A percentile compares a stretch with the other conserved stretches of the same genome.
These are phyloP conservation scores for Lineolata rhizophorae DNA, from an alignment of 495 filamentous ascomycete genomes.

Conservation along the genomic window DNA sequence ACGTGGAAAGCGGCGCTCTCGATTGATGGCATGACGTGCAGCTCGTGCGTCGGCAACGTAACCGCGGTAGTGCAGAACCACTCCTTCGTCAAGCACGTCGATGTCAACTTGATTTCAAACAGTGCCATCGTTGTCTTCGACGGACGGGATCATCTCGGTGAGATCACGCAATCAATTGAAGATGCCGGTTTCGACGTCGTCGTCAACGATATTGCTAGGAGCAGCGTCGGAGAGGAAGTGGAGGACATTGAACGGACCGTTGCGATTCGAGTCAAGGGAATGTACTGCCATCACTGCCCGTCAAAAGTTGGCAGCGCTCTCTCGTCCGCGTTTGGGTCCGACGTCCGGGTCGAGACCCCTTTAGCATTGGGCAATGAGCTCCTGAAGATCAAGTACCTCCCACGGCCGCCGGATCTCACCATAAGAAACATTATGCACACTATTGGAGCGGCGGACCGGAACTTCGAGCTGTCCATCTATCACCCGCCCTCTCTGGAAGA, in stretches of 20 bases:
- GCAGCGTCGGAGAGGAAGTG: constrained; percentile 1
- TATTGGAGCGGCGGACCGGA: constrained; percentile 39
- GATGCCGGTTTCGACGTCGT: constrained; percentile 59
- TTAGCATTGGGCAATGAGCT: constrained; percentile 37
- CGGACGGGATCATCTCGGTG: constrained; percentile 25
- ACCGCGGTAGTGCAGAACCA: constrained; percentile 38
- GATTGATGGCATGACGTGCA: constrained; percentile 72
- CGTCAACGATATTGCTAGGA: constrained; percentile 26
- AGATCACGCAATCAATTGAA: constrained; percentile 49
- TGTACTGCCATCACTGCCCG: constrained; percentile 78
- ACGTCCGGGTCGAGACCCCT: constrained; percentile 25
- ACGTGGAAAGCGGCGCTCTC: constrained; percentile 33
- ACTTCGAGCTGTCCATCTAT: constrained; percentile 45
- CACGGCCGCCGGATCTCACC: constrained; percentile 46
- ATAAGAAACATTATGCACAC: constrained; percentile 48
- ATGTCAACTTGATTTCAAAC: constrained; percentile 51
- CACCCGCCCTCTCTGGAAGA: constrained; percentile 76
- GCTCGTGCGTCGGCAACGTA: constrained; percentile 45
- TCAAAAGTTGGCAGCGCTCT: constrained; percentile 32
- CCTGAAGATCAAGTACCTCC: constrained; percentile 46
- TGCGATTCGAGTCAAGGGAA: constrained; percentile 49
- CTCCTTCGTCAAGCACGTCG: constrained; percentile 37
- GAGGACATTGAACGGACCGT: constrained; percentile 29
- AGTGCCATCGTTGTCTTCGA: constrained; percentile 20
- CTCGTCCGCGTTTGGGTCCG: constrained; percentile 22